Conservation (phyloP, 2,329 filamentous ascomycete genomes). For the Fusarium cyanostomum region DNA sequence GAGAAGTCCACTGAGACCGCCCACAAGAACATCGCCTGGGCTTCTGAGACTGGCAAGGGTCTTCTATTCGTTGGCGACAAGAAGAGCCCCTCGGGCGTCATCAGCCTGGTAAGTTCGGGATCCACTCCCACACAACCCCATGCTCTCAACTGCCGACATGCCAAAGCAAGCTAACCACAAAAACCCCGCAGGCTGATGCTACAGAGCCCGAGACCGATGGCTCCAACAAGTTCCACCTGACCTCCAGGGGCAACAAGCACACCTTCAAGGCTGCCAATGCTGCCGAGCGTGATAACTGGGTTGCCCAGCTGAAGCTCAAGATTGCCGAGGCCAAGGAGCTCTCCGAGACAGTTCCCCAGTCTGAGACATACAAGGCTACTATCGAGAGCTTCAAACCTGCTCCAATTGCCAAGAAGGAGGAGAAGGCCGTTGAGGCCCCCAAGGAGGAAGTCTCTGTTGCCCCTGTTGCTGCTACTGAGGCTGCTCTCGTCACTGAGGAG, state of each 20-base stretch:
- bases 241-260: constrained; percentile 88
- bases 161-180: constrained; percentile 14
- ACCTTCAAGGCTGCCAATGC: constrained; percentile 82
- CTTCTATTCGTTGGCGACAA: constrained; percentile 93
- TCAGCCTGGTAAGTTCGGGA: constrained; percentile 78
- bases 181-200: constrained; percentile 61
- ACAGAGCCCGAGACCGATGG: constrained; percentile 80
- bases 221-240: constrained; percentile 84
- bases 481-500: constrained; percentile 45
- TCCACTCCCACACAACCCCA: constrained; percentile 20
- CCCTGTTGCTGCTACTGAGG: constrained; percentile 41
- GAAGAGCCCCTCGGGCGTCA: constrained; percentile 79
- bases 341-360: constrained; percentile 75
- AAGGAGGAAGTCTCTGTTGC: constrained; percentile 46
- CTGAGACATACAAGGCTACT: constrained; percentile 88
- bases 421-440: constrained; percentile 49
- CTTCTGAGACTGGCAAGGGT: constrained; percentile 92
- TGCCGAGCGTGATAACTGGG: constrained; percentile 91
- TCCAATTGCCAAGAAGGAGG: constrained; percentile 54
- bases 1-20: constrained; percentile 83
- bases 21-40: constrained; percentile 87
- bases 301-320: constrained; percentile 83
- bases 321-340: constrained; percentile 85
- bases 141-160: constrained; percentile 33
- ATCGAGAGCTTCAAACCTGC: constrained; percentile 73